phyloP scores from a whole-genome alignment of 2,329 filamentous ascomycete genomes.

The Epichloe sylvatica region DNA sequence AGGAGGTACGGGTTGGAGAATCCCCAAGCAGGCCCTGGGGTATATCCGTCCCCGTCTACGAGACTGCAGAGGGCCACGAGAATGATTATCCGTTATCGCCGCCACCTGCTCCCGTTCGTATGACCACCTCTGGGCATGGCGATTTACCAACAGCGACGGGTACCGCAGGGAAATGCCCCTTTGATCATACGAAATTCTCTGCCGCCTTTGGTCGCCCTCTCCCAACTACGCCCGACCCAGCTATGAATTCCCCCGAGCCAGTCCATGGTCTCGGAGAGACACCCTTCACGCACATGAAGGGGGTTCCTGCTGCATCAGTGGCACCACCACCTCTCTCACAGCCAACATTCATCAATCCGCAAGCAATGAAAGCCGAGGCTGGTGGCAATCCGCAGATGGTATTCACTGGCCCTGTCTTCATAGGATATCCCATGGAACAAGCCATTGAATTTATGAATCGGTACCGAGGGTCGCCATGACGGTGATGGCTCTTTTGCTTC shows the following conservation, averaged over 20 bases:
- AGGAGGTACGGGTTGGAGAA: constrained; percentile 85
- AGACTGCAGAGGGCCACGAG: constrained; percentile 21
- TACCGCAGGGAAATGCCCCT: constrained; percentile 40
- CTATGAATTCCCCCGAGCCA: constrained; percentile 6
- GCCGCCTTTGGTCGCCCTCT: constrained; percentile 19
- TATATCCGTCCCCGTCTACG: constrained; percentile 59
- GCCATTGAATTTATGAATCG: constrained; percentile 62
- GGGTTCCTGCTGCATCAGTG: constrained; percentile 6
- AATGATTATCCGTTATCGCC: constrained; percentile 36
- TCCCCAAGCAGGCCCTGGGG: constrained; percentile 90
- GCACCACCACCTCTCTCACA: constrained; percentile 15
- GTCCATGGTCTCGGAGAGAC: constrained; percentile 6
- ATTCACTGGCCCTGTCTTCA: constrained; percentile 87
- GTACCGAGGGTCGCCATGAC: constrained; percentile 23
- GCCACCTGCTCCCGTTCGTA: constrained; percentile 42
- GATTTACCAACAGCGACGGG: constrained; percentile 4
- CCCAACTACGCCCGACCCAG: constrained; percentile 6
- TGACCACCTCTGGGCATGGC: constrained; percentile 25
- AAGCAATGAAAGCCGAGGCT: constrained; percentile 18
- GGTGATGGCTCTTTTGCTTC: not conserved
- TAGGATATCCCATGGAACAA: constrained; percentile 77
- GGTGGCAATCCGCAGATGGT: constrained; percentile 51
- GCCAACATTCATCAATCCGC: constrained; percentile 40
- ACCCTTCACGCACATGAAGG: constrained; percentile 11
- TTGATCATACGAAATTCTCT: constrained; percentile 35